These are phyloP conservation scores for Aspergillus texensis DNA, from an alignment of 2,329 filamentous ascomycete genomes.

Conservation along the genomic window DNA sequence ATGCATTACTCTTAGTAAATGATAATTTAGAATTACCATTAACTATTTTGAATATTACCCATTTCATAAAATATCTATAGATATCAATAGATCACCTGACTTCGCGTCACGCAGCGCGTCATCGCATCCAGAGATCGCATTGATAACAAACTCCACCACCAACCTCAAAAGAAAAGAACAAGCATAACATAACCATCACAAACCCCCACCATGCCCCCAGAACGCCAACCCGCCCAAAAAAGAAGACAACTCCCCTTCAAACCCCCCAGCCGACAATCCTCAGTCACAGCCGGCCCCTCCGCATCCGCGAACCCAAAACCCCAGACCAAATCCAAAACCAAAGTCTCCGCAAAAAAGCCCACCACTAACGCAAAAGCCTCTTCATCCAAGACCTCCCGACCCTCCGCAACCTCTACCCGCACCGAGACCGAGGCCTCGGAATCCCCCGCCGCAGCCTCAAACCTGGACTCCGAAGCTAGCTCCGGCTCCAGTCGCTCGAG, in stretches of 20 bases:
- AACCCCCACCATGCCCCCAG: constrained; percentile 7
- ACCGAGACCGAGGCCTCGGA: background rate
- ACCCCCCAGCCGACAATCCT: constrained; percentile 42
- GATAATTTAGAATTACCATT: background rate
- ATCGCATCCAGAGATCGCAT: background rate
- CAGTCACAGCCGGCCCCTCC: constrained; percentile 27
- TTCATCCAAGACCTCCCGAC: constrained; percentile 13
- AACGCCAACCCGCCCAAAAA: constrained; percentile 37
- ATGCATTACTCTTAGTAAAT: background rate
- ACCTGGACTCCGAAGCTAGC: constrained; percentile 7
- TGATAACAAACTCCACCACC: background rate
- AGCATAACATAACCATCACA: background rate
- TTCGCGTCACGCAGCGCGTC: constrained; percentile 19
- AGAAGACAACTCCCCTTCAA: constrained; percentile 48
- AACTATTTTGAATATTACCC: background rate
- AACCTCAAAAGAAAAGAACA: background rate
- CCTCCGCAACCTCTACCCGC: background rate
- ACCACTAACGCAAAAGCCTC: constrained; percentile 3
- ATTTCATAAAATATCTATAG: background rate
- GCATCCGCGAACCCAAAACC: constrained; percentile 15
- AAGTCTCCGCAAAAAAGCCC: background rate
- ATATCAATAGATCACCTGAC: constrained; percentile 19
- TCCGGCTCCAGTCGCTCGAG: constrained; percentile 25
- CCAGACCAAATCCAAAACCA: constrained; percentile 8
- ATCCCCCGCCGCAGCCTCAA: constrained; percentile 15